Evolutionary conservation across 768 basidiomycete species (phyloP), one percentile per base, ranked within the genome.

Genomic region (Cystofilobasidium macerans): DNA sequence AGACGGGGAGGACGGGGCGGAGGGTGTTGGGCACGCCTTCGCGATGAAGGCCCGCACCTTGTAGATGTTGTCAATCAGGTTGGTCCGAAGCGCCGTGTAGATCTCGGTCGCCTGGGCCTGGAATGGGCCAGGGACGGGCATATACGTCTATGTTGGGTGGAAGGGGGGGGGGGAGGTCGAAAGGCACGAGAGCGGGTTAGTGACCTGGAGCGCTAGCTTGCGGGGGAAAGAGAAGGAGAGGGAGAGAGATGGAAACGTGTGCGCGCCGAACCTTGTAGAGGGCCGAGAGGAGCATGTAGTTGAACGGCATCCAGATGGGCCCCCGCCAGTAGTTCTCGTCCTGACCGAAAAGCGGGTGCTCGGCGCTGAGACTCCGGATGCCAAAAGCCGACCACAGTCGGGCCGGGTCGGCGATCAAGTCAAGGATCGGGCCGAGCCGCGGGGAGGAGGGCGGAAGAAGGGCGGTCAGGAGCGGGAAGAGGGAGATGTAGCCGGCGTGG

Each of bases 291-390:
- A 86, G 85, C 68, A 98, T 81, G 73, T 91, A 98, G 76, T 98
- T 97, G 87, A 98, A 93, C 75, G 90, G 93, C 42, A 95, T 82
- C 93, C 93, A 97, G 57, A 98, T 87, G 3, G 93, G 89, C 1
- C 94, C 92, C 72, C 86, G 86, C 93, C 93, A 98, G 76, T 98
- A 98, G 77, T 98, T 89, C 76, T 98, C 93, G 56, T 87, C 94
- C 71, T 83, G 78, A 18, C 92, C 93, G 71, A 91, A 97, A 57
- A 88, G 82, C n/a, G 86, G 84, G 73, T 97, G 90, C 24, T 84
- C 83, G n/a, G 82, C 84, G 9, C 88, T 90, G 61, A 98, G 77
- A 69, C 89, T 93, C 33, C 93, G 86, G 40, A 97, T 78, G 32
- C 94, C 93, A 73, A 85, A 92, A 0, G 83, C 81, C 1, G 91